phyloP scores from a whole-genome alignment of 352 stramenopile genomes.

The Phytopythium montanum region DNA sequence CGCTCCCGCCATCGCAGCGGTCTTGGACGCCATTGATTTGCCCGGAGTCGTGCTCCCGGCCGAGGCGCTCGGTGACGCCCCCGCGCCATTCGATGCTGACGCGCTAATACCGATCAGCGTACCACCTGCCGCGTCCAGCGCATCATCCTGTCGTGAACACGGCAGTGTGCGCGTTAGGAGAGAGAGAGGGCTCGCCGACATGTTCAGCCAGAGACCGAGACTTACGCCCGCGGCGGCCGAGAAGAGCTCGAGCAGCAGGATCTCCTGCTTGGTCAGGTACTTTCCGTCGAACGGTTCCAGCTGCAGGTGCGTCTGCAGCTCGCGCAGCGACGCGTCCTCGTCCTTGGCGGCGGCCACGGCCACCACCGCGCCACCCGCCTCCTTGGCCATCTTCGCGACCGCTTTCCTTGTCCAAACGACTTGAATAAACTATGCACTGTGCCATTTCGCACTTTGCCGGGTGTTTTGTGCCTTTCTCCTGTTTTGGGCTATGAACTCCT shows the following conservation, averaged over 20 bases:
- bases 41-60: not conserved
- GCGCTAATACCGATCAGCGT: constrained; percentile 11
- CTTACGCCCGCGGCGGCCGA: constrained; percentile 28
- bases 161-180: not conserved
- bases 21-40: not conserved
- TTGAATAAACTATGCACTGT: constrained; percentile 6
- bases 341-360: constrained; percentile 28
- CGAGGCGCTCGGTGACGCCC: constrained; percentile 13
- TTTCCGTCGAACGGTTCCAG: constrained; percentile 62
- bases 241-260: constrained; percentile 67
- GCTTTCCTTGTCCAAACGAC: not conserved
- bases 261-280: constrained; percentile 80
- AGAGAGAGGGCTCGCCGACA: not conserved
- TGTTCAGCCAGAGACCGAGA: not conserved
- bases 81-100: constrained; percentile 6
- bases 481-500: too few relatives aligned
- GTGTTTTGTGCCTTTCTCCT: too few relatives aligned
- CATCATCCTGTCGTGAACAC: not conserved
- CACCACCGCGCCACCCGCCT: constrained; percentile 11
- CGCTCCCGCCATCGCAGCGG: not conserved
- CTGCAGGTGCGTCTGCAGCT: constrained; percentile 73
- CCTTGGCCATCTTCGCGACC: constrained; percentile 21
- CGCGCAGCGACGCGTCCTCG: constrained; percentile 36
- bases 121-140: constrained; percentile 1
- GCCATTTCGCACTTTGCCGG: too few relatives aligned